A percentile compares a stretch with the other conserved stretches of the same genome.
phyloP scores from a whole-genome alignment of 371 early-diverging fungal genomes.

The Rhizomucor pusillus region DNA sequence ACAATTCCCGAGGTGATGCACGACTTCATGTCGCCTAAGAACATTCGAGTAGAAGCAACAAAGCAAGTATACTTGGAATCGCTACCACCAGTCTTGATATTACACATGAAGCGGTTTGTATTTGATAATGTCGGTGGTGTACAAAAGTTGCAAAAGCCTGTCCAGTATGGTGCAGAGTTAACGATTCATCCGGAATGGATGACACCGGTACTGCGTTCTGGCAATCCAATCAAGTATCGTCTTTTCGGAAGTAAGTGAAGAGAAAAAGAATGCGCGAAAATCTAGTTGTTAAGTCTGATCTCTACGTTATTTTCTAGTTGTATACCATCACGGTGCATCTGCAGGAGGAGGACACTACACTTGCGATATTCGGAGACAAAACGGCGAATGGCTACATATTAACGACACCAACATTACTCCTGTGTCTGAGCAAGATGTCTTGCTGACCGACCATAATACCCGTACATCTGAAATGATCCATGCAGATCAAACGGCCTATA shows the following conservation, averaged over 20 bases:
- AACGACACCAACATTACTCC: constrained; percentile 83
- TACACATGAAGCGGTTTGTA: constrained; percentile 93
- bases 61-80: constrained; percentile 83
- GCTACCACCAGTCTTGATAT: constrained; percentile 90
- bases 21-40: constrained; percentile 47
- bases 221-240: constrained; percentile 46
- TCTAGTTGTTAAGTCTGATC: constrained; percentile 13
- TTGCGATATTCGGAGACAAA: constrained; percentile 78
- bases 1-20: constrained; percentile 76
- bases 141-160: constrained; percentile 83
- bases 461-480: constrained; percentile 41
- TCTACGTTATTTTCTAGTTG: constrained; percentile 48
- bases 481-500: constrained; percentile 47
- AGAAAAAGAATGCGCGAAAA: constrained; percentile 12
- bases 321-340: constrained; percentile 92
- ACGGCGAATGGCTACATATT: constrained; percentile 85
- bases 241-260: constrained; percentile 51
- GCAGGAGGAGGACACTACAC: constrained; percentile 98
- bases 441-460: constrained; percentile 43
- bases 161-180: constrained; percentile 69
- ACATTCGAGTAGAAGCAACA: constrained; percentile 69
- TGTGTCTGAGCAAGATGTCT: constrained; percentile 68
- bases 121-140: constrained; percentile 78
- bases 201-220: constrained; percentile 45
- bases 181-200: constrained; percentile 71